Evolutionary conservation across 805 yeast species (phyloP), one percentile per base, ranked within the genome.

Genomic region (Metschnikowia colocasiae): DNA sequence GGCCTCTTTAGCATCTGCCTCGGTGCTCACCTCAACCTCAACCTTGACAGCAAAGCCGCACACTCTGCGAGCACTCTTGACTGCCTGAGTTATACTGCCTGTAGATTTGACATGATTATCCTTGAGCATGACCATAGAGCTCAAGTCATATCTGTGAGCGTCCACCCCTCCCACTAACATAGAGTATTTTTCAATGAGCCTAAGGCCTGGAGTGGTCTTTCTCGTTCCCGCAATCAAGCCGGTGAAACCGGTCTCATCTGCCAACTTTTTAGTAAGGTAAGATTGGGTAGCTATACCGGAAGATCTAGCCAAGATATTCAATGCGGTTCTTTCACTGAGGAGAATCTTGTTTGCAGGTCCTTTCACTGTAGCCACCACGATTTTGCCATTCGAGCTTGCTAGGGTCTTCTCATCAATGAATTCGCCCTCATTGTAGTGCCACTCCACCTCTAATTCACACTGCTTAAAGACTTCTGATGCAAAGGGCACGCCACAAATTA

Each of bases 81-180:
- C 92, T 1, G 98, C 97, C 40, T 76, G 71, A 3, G 95, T 86
- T 52, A 91, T 92, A 25, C 96, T 88, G 0, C 97, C 97, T 2
- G 95, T 87, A 3, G 96, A 83, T 82, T 94, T 87, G 34, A 91
- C 78, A 62, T 92, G 98, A 64, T 91, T 91, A 61, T 91, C 98
- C 65, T 91, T 91, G 57, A 91, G 77, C 98, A 92, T 91, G 2
- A 92, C 91, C 98, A 91, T 91, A 1, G 94, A 80, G 38, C 94
- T 83, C 47, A 91, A 78, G 62, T 92, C 97, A 61, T 88, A 88
- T 53, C 98, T 76, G 65, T 91, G 98, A 46, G 94, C 78, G 62
- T 91, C 98, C 47, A 88, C 86, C 3, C 97, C 97, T 27, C 97
- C 98, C 8, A 91, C 95, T 27, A 88, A 69, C 98, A 91, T 92